phyloP scores from a whole-genome alignment of 2,329 filamentous ascomycete genomes.

The Cytospora mali region DNA sequence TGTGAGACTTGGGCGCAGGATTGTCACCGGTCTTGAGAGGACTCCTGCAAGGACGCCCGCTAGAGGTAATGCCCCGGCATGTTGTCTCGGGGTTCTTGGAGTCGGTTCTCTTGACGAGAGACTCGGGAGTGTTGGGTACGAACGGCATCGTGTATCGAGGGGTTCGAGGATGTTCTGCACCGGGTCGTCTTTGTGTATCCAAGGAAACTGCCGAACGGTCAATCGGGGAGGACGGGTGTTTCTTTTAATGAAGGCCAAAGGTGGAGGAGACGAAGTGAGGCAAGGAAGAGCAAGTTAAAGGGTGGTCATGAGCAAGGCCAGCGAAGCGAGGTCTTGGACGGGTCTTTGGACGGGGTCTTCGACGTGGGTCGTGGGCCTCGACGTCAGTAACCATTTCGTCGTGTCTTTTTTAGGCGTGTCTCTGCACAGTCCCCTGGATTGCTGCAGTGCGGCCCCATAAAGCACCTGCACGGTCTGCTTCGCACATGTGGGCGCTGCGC shows the following conservation, averaged over 20 bases:
- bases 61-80: constrained; percentile 83
- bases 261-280: neutral
- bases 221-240: neutral
- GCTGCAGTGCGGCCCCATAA: constrained; percentile 8
- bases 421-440: constrained; percentile 10
- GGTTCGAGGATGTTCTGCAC: constrained; percentile 26
- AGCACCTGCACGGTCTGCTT: constrained; percentile 11
- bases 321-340: constrained; percentile 20
- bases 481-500: constrained; percentile 6
- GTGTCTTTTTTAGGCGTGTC: constrained; percentile 14
- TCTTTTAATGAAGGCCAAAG: neutral
- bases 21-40: constrained; percentile 55
- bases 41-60: constrained; percentile 81
- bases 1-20: constrained; percentile 37
- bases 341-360: constrained; percentile 3
- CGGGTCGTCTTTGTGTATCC: constrained; percentile 18
- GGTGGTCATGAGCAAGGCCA: constrained; percentile 17
- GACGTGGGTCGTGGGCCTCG: constrained; percentile 26
- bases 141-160: constrained; percentile 57
- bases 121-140: constrained; percentile 77
- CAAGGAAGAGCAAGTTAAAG: constrained; percentile 8
- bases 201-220: neutral
- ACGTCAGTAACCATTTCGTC: constrained; percentile 22
- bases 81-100: constrained; percentile 82
- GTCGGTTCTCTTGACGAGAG: constrained; percentile 75